Percentiles rank a stretch among this genome's conserved stretches.
These are phyloP conservation scores for Hordeum marinum DNA, from an alignment of 176 grass and related monocot species.

Conservation along the genomic window DNA sequence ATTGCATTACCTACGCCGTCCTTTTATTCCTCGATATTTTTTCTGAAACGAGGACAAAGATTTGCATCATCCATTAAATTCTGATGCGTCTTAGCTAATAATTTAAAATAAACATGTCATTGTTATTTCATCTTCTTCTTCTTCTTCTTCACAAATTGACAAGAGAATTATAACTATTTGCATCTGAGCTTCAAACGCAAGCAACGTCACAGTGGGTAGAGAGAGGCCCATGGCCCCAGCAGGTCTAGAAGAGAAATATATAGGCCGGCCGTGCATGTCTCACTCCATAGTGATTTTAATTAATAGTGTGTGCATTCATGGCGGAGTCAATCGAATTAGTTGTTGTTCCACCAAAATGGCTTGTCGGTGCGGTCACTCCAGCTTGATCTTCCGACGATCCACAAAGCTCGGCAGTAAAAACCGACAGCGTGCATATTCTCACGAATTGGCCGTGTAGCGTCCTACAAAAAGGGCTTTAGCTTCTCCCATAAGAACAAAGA, in stretches of 20 bases:
- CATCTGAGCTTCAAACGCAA: conserved; percentile 6
- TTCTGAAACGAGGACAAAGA: no score
- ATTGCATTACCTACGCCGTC: conserved; percentile 10
- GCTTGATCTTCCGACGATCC: not conserved
- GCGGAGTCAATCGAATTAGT: conserved; percentile 17
- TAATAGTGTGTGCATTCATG: conserved; percentile 26
- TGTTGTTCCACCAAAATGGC: not conserved
- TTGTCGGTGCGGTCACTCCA: conserved; percentile 37
- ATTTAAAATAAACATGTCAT: not conserved
- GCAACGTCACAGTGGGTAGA: not conserved
- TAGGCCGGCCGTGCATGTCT: not conserved
- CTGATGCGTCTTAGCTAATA: not conserved
- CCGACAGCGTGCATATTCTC: not conserved
- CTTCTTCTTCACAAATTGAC: not conserved
- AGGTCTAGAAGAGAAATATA: not conserved
- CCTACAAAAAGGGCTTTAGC: conserved; percentile 14
- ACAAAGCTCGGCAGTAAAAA: not conserved
- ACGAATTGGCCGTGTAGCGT: not conserved
- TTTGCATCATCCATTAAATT: no score
- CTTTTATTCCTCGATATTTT: not conserved
- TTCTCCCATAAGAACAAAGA: conserved; percentile 22
- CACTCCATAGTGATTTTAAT: not conserved
- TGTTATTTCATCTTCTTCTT: no score
- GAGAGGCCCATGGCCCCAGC: not conserved
- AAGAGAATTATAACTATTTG: not conserved